Evolutionary conservation across 495 filamentous ascomycete species (phyloP).

Genomic region (Penicillium arizonense): DNA sequence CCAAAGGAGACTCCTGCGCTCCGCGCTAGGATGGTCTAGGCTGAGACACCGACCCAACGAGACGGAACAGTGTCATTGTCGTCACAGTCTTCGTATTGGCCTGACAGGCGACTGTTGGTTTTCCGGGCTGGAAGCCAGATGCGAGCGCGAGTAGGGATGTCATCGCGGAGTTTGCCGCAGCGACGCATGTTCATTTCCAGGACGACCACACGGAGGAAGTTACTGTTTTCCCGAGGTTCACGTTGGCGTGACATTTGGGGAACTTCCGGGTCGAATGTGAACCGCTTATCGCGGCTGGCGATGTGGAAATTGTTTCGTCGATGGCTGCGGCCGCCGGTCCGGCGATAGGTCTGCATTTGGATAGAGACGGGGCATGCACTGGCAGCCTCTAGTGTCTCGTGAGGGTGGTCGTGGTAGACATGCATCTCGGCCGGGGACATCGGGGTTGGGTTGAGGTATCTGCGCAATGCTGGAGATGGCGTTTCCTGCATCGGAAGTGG

Average conservation of each 20-base stretch:
- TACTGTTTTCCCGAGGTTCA: conserved; percentile 87
- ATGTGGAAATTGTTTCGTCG: conserved; percentile 35
- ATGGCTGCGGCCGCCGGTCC: conserved; percentile 32
- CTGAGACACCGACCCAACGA: conserved; percentile 43
- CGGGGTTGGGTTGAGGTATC: conserved; percentile 86
- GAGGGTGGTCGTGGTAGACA: conserved; percentile 48
- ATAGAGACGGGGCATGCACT: conserved; percentile 69
- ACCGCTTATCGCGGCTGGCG: conserved; percentile 34
- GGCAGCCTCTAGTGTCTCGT: conserved; percentile 27
- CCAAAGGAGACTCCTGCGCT: conserved; percentile 6
- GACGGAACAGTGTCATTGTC: conserved; percentile 34
- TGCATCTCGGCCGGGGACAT: conserved; percentile 66
- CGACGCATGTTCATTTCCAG: conserved; percentile 98
- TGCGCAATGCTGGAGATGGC: conserved; percentile 81
- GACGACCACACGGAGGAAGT: conserved; percentile 92
- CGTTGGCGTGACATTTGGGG: conserved; percentile 67
- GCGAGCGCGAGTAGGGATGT: conserved; percentile 75
- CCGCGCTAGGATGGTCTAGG: conserved; percentile 18
- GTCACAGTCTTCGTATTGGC: conserved; percentile 35
- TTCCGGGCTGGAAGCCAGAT: conserved; percentile 88
- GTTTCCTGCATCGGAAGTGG: conserved; percentile 72
- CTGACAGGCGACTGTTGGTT: conserved; percentile 24
- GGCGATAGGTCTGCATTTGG: conserved; percentile 79
- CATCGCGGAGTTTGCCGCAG: conserved; percentile 83
- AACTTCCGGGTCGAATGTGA: conserved; percentile 42